phyloP scores from a whole-genome alignment of 176 grass and related monocot genomes.

The Dendrocalamus sinicus region DNA sequence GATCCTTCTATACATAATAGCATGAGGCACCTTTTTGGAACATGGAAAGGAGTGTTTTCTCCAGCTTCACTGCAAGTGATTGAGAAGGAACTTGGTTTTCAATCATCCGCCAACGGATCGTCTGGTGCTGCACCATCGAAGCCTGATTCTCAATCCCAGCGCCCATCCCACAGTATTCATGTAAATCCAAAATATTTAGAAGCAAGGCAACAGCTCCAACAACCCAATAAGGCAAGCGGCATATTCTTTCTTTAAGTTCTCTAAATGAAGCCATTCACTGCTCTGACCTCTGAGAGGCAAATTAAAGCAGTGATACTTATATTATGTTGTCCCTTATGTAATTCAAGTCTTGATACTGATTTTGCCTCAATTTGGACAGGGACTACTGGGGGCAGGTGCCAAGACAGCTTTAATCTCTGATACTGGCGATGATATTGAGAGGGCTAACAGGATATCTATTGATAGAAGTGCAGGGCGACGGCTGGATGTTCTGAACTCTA shows the following conservation, averaged over 20 bases:
- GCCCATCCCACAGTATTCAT: slow-evolving; percentile 83
- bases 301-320: not conserved
- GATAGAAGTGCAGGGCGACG: slow-evolving; percentile 54
- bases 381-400: slow-evolving; percentile 47
- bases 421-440: slow-evolving; percentile 50
- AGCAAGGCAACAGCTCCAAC: slow-evolving; percentile 75
- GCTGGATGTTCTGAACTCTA: slow-evolving; percentile 46
- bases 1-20: slow-evolving; percentile 86
- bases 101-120: slow-evolving; percentile 66
- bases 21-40: slow-evolving; percentile 98
- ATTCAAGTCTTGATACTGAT: slow-evolving; percentile 39
- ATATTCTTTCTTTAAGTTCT: slow-evolving; percentile 27
- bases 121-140: slow-evolving; percentile 58
- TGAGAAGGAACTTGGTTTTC: slow-evolving; percentile 90
- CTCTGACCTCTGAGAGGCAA: not conserved
- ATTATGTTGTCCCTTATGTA: not conserved
- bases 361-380: slow-evolving; percentile 53
- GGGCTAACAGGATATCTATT: slow-evolving; percentile 43
- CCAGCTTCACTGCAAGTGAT: slow-evolving; percentile 70
- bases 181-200: slow-evolving; percentile 99
- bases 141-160: slow-evolving; percentile 65
- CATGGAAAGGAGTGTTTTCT: slow-evolving; percentile 98
- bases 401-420: slow-evolving; percentile 47
- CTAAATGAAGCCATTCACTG: not conserved
- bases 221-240: slow-evolving; percentile 59